A percentile compares a stretch with the other conserved stretches of the same genome.
These are phyloP conservation scores for Chimonanthus salicifolius DNA, from an alignment of 164 flowering plant genomes.

Conservation along the genomic window DNA sequence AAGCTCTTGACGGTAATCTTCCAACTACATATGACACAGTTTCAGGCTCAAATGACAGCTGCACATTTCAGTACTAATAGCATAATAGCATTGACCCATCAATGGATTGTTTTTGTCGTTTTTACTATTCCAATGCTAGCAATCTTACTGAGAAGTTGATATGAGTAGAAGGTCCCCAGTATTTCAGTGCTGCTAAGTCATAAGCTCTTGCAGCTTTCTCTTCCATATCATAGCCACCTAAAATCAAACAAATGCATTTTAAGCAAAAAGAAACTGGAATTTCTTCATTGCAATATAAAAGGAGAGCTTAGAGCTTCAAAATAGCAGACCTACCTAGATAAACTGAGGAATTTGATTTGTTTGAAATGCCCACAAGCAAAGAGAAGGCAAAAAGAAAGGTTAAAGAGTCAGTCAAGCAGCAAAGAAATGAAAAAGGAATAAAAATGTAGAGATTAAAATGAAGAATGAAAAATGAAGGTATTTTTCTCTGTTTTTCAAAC, in stretches of 20 bases:
- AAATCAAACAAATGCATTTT: slow-evolving; percentile 1
- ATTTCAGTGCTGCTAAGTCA: slow-evolving; percentile 88
- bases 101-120: background rate
- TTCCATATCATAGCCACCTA: slow-evolving; percentile 94
- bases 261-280: background rate
- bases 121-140: background rate
- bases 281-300: background rate
- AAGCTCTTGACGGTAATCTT: slow-evolving; percentile 54
- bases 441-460: slow-evolving; percentile 10
- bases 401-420: slow-evolving; percentile 25
- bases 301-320: background rate
- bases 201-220: slow-evolving; percentile 92
- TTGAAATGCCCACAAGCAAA: slow-evolving; percentile 26
- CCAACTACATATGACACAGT: slow-evolving; percentile 37
- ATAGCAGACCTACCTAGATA: slow-evolving; percentile 54
- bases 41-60: slow-evolving; percentile 5
- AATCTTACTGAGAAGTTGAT: slow-evolving; percentile 67
- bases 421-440: slow-evolving; percentile 15
- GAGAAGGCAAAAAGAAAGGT: slow-evolving; percentile 23
- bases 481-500: slow-evolving; percentile 13
- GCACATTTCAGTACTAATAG: slow-evolving; percentile 1
- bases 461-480: background rate
- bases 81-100: background rate
- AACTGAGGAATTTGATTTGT: slow-evolving; percentile 38
- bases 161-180: slow-evolving; percentile 85